These are phyloP conservation scores for Monosporozyma servazzii DNA, from an alignment of 805 yeast genomes.

Conservation along the genomic window DNA sequence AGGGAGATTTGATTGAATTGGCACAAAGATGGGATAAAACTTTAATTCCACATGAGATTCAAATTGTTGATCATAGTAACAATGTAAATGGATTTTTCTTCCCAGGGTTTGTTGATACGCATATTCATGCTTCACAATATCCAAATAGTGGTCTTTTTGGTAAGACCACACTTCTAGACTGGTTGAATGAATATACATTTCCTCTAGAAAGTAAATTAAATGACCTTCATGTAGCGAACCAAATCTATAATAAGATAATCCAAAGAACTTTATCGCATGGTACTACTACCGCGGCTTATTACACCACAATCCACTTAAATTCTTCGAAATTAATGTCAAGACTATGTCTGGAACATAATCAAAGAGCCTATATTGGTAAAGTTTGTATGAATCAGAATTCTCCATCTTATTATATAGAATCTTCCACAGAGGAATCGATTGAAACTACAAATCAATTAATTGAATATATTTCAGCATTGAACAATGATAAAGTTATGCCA, in stretches of 20 bases:
- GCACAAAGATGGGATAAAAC: conserved; percentile 16
- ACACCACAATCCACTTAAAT: conserved; percentile 74
- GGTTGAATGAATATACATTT: conserved; percentile 84
- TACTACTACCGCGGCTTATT: conserved; percentile 88
- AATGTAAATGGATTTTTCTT: conserved; percentile 44
- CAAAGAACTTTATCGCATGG: conserved; percentile 64
- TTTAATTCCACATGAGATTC: conserved; percentile 11
- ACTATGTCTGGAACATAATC: conserved; percentile 56
- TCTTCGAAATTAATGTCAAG: conserved; percentile 74
- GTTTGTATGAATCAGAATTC: conserved; percentile 88
- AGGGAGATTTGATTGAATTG: conserved; percentile 22
- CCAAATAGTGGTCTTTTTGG: conserved; percentile 82
- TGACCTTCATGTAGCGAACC: conserved; percentile 44
- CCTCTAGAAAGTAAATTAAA: conserved; percentile 69
- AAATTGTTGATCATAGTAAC: conserved; percentile 23
- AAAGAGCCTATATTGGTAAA: conserved; percentile 84
- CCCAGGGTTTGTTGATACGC: conserved; percentile 79
- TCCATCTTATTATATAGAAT: conserved; percentile 60
- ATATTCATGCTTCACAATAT: conserved; percentile 77
- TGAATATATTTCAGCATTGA: conserved; percentile 43
- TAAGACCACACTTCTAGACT: conserved; percentile 72
- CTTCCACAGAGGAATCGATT: conserved; percentile 42
- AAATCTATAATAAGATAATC: conserved; percentile 62
- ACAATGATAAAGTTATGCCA: conserved; percentile 49
- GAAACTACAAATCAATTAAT: conserved; percentile 48